Base-by-base conservation (phyloP, 495 filamentous ascomycete species). In the Hyaloscypha hepaticicola region DNA sequence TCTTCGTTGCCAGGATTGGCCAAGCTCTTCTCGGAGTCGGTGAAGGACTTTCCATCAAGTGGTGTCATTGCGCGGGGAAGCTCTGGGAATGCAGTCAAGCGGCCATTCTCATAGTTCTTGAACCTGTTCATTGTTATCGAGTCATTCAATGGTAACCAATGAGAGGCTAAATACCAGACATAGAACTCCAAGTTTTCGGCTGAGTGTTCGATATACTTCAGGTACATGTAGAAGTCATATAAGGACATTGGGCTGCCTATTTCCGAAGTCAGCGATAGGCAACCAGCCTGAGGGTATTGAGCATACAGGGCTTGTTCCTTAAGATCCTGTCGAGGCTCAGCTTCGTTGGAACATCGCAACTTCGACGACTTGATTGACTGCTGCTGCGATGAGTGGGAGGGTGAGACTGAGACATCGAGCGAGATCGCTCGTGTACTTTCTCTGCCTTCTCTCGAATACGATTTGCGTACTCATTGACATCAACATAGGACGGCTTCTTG, bases 161-260 rank as follows among this genome's bases (percentile, higher is more conserved):
- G 38, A 25, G 21, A 16, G 27, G 29, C 8, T 8, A 22, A 49
- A 63, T 83, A 81, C 90, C 90, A 93, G 19, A 93, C 83, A 72
- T 79, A 90, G 76, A 93, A 93, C 73, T 93, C 89, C 29, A 93
- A 80, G 72, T 92, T 92, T 75, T 93, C 90, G 55, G 90, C 86
- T 14, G 85, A 74, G 38, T 85, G 84, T 70, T 92, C 89, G 56
- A 93, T 82, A 73, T 91, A 90, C 58, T 86, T 78, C 50, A 92
- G 79, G 70, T 91, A 93, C 75, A 90, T 88, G 86, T 92, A 89
- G 72, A 93, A 92, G 67, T 93, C 90, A 28, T 88, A 83, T 28
- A 82, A 70, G 0, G 90, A 91, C 72, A 85, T 85, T 27, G 90
- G 90, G 60, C 59, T 63, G 31, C 65, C 65, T 67, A 26, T 56